Conservation (phyloP, 2,329 filamentous ascomycete species). For the Pezicula neosporulosa region DNA sequence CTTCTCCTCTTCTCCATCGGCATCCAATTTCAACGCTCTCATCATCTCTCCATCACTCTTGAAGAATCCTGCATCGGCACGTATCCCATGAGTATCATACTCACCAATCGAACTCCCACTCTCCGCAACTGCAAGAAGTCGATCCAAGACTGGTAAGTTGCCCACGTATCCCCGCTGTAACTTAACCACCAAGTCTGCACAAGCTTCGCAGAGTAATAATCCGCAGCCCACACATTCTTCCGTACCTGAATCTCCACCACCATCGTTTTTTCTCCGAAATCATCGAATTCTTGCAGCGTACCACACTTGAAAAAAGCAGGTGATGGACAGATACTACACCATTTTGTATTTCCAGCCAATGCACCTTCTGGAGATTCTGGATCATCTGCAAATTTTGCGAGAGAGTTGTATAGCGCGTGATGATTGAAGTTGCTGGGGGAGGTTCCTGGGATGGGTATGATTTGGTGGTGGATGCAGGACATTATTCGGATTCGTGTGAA, state of each 20-base stretch:
- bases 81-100: slow-evolving; percentile 7
- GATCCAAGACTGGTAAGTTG: slow-evolving; percentile 1
- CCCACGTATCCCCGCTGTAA: slow-evolving; percentile 1
- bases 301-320: slow-evolving; percentile 14
- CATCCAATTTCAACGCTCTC: neutral
- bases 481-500: slow-evolving; percentile 13
- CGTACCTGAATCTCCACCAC: no score
- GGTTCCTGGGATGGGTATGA: slow-evolving; percentile 6
- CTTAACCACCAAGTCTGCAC: slow-evolving; percentile 7
- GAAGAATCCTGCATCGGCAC: slow-evolving; percentile 19
- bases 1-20: neutral
- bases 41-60: slow-evolving; percentile 12
- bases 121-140: neutral
- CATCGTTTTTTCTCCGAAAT: neutral
- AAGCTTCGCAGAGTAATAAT: slow-evolving; percentile 17
- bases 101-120: neutral
- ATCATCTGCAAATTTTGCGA: slow-evolving; percentile 3
- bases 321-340: slow-evolving; percentile 22
- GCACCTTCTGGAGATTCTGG: slow-evolving; percentile 2
- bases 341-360: slow-evolving; percentile 12
- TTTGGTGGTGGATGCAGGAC: slow-evolving; percentile 13
- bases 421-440: slow-evolving; percentile 10
- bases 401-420: slow-evolving; percentile 1
- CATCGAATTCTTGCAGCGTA: neutral
- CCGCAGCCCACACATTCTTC: slow-evolving; percentile 15